Evolutionary conservation across 2,329 filamentous ascomycete species (phyloP), one percentile per base, ranked within the genome.

Genomic region (Onygenales sp.): DNA sequence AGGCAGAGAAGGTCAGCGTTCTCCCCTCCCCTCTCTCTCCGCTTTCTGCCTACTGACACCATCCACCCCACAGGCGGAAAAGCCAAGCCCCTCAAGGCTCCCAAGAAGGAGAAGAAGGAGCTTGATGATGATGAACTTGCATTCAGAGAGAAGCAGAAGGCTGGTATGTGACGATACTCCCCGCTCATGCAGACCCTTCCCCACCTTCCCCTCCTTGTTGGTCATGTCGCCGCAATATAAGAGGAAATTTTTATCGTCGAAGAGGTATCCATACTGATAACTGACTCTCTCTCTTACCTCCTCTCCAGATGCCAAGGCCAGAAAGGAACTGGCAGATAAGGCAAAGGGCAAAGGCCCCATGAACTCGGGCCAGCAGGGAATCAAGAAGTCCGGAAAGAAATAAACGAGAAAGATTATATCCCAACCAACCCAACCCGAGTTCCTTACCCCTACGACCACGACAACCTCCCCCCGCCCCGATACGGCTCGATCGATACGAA

Each of bases 331-430:
- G 74, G 83, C 85, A n/a, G 79, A 84, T 57, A 87, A 89, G 76
- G 85, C 87, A 45, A 85, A 86, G 65, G 87, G 87, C 72, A 95
- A 94, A 76, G 92, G 92, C 2, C 91, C 92, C 39, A 70, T 96
- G 69, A 91, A 90, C 75, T 86, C 83, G 35, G 90, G 89, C 36
- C 72, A 79, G 48, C 89, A 94, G 75, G 90, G 89, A 58, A 95
- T 97, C 78, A 96, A 96, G 85, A 96, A 95, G 83, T 93, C 87
- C 58, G 91, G 90, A 73, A 95, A 96, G 87, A 95, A 96, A 85
- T 95, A 80, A 75, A 64, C 52, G 11, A 47, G 21, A 33, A 43
- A 17, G 17, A 17, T 17, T 17, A 27, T 27, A 27, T 27, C 21
- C 21, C 21, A 27, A 27, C 5, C 21, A 27, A 27, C 21, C 21